These are phyloP conservation scores for Effrenium voratum DNA, from an alignment of 73 alveolate genomes.

Conservation along the genomic window DNA sequence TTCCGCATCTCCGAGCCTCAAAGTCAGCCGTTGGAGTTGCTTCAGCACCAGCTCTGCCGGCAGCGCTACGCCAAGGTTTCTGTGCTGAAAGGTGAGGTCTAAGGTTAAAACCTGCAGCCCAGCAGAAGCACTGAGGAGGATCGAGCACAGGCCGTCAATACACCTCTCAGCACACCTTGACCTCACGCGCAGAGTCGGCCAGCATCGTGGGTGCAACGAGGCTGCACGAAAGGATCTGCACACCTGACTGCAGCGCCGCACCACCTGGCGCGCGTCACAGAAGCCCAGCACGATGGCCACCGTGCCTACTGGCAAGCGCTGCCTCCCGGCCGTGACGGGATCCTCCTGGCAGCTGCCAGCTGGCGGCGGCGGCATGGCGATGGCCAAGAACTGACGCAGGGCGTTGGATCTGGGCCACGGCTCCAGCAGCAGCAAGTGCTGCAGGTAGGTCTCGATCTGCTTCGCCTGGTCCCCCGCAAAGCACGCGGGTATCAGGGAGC, in stretches of 20 bases:
- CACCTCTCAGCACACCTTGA: slow-evolving; percentile 9
- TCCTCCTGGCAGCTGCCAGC: not conserved
- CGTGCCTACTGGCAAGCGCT: slow-evolving; percentile 39
- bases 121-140: slow-evolving; percentile 22
- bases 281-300: slow-evolving; percentile 24
- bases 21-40: not conserved
- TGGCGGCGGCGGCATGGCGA: slow-evolving; percentile 73
- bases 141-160: slow-evolving; percentile 28
- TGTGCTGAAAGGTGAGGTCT: slow-evolving; percentile 24
- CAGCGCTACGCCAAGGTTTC: slow-evolving; percentile 19
- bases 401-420: slow-evolving; percentile 47
- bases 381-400: slow-evolving; percentile 21
- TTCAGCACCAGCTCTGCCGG: slow-evolving; percentile 22
- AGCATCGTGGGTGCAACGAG: slow-evolving; percentile 12
- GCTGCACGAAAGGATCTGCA: slow-evolving; percentile 45
- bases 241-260: slow-evolving; percentile 20
- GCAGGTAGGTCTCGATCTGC: slow-evolving; percentile 29
- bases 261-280: not conserved
- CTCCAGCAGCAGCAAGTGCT: slow-evolving; percentile 9
- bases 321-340: not conserved
- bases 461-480: not conserved
- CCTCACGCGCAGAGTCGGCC: slow-evolving; percentile 21
- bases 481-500: not conserved
- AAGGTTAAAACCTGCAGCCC: slow-evolving; percentile 16
- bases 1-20: slow-evolving; percentile 37